Base-by-base conservation (phyloP, 768 basidiomycete genomes). In the Cystobasidium onofrii region DNA sequence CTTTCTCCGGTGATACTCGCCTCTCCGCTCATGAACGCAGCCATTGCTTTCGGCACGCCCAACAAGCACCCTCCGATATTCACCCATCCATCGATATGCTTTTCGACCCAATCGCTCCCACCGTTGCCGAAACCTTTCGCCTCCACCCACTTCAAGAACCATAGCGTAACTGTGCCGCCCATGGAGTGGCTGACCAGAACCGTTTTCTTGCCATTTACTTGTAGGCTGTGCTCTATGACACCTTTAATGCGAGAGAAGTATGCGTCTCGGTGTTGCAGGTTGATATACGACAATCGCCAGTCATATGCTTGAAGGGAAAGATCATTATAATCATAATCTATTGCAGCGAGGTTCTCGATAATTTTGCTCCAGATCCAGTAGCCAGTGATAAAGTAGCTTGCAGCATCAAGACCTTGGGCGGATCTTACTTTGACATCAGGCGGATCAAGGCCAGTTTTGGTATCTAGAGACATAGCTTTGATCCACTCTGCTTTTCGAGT, bases 21-120 rank as follows among this genome's bases (percentile, higher is more conserved):
- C 82, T 98, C 95, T 13, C 95, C 95, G 0, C 91, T 92, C 46
- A 97, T 83, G 80, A 97, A 91, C 0, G 96, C 94, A 0, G 93
- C 82, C 91, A 97, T 93, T 0, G 94, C 90, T 83, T 97, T 99
- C 0, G 90, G 85, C 4, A 80, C 79, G 29, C 79, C 93, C 74
- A 94, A 83, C 81, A 94, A 87, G 1, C 94, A 90, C 0, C 94
- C 94, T 1, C 87, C 91, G 71, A 97, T 86, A 63, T 75, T 69
- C 13, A 94, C 85, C 78, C 90, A 89, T 0, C 89, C 86, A 80
- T 92, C 90, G 61, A 99, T 86, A 80, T 99, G 88, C 73, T 89
- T 85, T 89, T 98, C 94, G 15, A 95, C 92, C 95, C 95, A 98
- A 31, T 86, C 83, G 7, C 87, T 82, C 1, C 94, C 95, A 17